Evolutionary conservation across 805 yeast species (phyloP).

Genomic region (Ogataea naganishii): DNA sequence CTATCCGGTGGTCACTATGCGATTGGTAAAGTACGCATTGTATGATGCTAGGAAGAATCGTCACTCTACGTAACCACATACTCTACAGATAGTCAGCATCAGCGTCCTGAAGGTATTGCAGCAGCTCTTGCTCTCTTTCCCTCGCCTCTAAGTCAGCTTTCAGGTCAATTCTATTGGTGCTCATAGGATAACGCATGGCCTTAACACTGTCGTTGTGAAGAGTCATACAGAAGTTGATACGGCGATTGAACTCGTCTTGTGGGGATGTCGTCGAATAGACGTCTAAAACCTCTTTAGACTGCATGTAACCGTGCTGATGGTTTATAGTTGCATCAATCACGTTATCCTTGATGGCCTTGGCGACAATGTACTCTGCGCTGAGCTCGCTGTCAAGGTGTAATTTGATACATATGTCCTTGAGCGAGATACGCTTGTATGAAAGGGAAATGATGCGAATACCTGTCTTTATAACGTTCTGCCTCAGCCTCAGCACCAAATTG

Average conservation of each 20-base stretch:
- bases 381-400: constrained; percentile 90
- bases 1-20: too few species aligned
- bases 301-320: constrained; percentile 86
- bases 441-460: constrained; percentile 91
- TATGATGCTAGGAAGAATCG: too few species aligned
- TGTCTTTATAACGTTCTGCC: constrained; percentile 96
- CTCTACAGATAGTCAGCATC: constrained; percentile 24
- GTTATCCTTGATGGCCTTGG: constrained; percentile 94
- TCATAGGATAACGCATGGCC: constrained; percentile 87
- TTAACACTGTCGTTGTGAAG: constrained; percentile 88
- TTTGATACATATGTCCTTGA: constrained; percentile 89
- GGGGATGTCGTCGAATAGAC: constrained; percentile 85
- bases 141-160: constrained; percentile 46
- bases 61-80: constrained; percentile 12
- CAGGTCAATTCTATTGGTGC: constrained; percentile 39
- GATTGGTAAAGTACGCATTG: too few species aligned
- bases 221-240: constrained; percentile 86
- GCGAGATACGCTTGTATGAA: constrained; percentile 82
- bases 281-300: constrained; percentile 78
- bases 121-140: constrained; percentile 39
- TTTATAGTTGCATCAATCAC: constrained; percentile 93
- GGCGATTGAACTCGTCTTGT: constrained; percentile 79
- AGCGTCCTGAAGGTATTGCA: constrained; percentile 37
- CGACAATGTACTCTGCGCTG: constrained; percentile 92
- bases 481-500: constrained; percentile 76